These are phyloP conservation scores for Verticillium nubilum DNA, from an alignment of 2,329 filamentous ascomycete genomes.

Conservation along the genomic window DNA sequence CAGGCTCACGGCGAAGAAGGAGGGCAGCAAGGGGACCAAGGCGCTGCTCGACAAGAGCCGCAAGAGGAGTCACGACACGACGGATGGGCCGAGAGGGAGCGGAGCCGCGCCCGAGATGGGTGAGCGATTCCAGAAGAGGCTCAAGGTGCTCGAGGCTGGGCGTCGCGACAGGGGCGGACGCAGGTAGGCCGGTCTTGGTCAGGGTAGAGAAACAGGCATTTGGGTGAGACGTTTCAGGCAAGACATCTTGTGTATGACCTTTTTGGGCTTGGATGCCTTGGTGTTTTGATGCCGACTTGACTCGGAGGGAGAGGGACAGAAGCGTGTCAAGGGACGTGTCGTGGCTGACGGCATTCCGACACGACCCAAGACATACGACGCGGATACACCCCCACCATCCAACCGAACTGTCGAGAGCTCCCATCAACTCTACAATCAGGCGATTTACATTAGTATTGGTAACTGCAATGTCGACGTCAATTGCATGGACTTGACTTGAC, in stretches of 20 bases:
- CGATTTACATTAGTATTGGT: too few relatives aligned
- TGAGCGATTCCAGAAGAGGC: conserved; percentile 66
- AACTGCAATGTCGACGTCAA: background rate
- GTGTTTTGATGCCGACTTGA: background rate
- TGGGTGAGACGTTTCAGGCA: too few relatives aligned
- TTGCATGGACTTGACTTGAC: background rate
- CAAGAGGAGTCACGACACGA: conserved; percentile 66
- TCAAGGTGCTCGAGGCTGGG: conserved; percentile 48
- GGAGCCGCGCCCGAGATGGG: conserved; percentile 58
- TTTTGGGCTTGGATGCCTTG: background rate
- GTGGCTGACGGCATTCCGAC: background rate
- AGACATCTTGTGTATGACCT: too few relatives aligned
- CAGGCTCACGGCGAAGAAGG: conserved; percentile 68
- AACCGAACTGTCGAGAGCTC: background rate
- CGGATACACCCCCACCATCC: background rate
- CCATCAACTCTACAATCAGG: too few relatives aligned
- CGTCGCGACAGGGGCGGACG: conserved; percentile 34
- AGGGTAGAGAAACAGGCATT: background rate
- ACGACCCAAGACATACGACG: background rate
- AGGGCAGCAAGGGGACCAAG: conserved; percentile 47
- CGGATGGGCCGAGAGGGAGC: conserved; percentile 64
- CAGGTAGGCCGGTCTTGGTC: conserved; percentile 24
- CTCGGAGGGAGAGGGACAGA: background rate
- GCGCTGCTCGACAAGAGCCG: conserved; percentile 76
- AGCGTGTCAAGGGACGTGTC: background rate